Conservation (phyloP, 192 early-diverging fungal species). For the Funneliformis geosporum region DNA sequence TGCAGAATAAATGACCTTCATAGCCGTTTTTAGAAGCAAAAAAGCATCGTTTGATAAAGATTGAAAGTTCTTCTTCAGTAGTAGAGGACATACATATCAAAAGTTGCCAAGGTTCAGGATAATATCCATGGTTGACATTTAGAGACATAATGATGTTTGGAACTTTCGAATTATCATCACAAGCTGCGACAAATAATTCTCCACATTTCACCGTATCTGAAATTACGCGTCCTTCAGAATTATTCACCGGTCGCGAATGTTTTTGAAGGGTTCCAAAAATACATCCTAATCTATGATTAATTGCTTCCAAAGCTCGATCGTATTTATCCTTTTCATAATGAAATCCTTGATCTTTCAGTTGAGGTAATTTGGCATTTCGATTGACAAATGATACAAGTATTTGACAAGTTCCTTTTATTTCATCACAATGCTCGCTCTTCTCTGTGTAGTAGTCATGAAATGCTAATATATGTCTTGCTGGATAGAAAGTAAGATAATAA, state of each 20-base stretch:
- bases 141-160: constrained; percentile 33
- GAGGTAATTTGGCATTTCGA: constrained; percentile 5
- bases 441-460: constrained; percentile 31
- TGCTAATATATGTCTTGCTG: constrained; percentile 29
- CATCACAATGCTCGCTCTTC: not conserved
- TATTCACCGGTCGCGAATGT: not conserved
- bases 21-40: constrained; percentile 28
- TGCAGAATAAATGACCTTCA: constrained; percentile 24
- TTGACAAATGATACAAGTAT: constrained; percentile 25
- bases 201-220: constrained; percentile 29
- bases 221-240: not conserved
- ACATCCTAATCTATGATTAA: not conserved
- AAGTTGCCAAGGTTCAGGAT: constrained; percentile 31
- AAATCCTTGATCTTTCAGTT: not conserved
- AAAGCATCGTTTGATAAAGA: constrained; percentile 34
- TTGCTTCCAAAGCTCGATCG: not conserved
- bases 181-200: constrained; percentile 34
- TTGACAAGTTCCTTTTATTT: constrained; percentile 5
- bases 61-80: no score
- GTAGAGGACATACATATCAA: constrained; percentile 33
- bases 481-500: constrained; percentile 35
- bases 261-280: constrained; percentile 12
- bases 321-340: not conserved
- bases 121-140: constrained; percentile 25
- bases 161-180: constrained; percentile 27